Evolutionary conservation across 352 stramenopile genomes (phyloP).

Genomic region (Pythium pyrilobum): DNA sequence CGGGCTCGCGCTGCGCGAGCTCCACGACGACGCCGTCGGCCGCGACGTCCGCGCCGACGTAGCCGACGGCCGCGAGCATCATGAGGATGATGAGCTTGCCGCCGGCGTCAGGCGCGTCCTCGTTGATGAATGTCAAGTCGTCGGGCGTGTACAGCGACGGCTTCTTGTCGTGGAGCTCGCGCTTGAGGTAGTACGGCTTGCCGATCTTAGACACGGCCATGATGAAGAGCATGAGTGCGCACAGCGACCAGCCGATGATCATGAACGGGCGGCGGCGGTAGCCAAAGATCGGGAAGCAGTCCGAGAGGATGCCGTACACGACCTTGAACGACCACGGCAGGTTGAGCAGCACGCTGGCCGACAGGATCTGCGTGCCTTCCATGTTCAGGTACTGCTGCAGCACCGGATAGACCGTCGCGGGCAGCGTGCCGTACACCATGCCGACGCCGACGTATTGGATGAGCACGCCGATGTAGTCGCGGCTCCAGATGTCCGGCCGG

Average conservation of each 20-base stretch:
- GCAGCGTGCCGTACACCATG: slow-evolving; percentile 41
- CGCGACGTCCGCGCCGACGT: too few relatives aligned
- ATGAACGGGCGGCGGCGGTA: slow-evolving; percentile 32
- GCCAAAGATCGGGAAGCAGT: slow-evolving; percentile 23
- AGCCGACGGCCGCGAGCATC: too few relatives aligned
- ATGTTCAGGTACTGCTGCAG: slow-evolving; percentile 28
- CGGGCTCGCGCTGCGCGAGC: too few relatives aligned
- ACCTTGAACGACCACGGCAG: slow-evolving; percentile 32
- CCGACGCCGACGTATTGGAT: slow-evolving; percentile 26
- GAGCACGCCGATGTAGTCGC: slow-evolving; percentile 2
- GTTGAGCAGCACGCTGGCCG: slow-evolving; percentile 15
- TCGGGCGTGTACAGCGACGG: too few relatives aligned
- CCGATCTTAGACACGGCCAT: too few relatives aligned
- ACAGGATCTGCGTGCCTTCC: slow-evolving; percentile 19
- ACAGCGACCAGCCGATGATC: slow-evolving; percentile 42
- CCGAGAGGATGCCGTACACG: slow-evolving; percentile 20
- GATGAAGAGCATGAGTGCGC: too few relatives aligned
- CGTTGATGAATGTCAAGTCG: too few relatives aligned
- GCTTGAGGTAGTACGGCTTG: too few relatives aligned
- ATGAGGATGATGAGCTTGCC: too few relatives aligned
- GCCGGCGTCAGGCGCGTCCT: too few relatives aligned
- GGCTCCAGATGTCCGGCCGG: background rate
- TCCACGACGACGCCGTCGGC: too few relatives aligned
- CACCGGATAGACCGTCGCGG: slow-evolving; percentile 31
- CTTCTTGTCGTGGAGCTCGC: too few relatives aligned